These are phyloP conservation scores for Porcisia hertigi DNA, from an alignment of 208 protist species.

Conservation along the genomic window DNA sequence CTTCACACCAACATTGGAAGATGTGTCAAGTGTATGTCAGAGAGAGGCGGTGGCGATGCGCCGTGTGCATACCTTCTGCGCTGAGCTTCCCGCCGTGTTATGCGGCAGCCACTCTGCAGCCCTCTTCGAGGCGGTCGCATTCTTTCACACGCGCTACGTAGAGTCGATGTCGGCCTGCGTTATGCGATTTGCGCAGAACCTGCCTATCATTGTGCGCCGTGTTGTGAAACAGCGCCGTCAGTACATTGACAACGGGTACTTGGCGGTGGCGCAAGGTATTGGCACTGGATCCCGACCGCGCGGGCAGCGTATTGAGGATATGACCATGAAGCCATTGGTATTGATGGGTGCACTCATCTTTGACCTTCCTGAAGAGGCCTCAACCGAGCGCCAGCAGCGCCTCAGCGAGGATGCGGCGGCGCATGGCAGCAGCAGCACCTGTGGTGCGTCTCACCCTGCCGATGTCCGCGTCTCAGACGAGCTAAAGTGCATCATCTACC, in stretches of 20 bases:
- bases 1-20: slow-evolving; percentile 58
- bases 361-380: slow-evolving; percentile 32
- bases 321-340: slow-evolving; percentile 89
- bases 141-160: slow-evolving; percentile 78
- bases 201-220: slow-evolving; percentile 78
- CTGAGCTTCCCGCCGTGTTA: slow-evolving; percentile 65
- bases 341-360: slow-evolving; percentile 82
- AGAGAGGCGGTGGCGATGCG: slow-evolving; percentile 65
- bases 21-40: slow-evolving; percentile 76
- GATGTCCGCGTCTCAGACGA: slow-evolving; percentile 66
- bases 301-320: slow-evolving; percentile 78
- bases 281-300: slow-evolving; percentile 59
- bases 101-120: slow-evolving; percentile 60
- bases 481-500: slow-evolving; percentile 72
- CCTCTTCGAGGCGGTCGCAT: slow-evolving; percentile 83
- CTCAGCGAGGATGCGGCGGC: slow-evolving; percentile 3
- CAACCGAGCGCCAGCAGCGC: background rate
- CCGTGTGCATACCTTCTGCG: slow-evolving; percentile 67
- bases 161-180: slow-evolving; percentile 70
- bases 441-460: slow-evolving; percentile 45
- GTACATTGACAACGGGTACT: slow-evolving; percentile 45
- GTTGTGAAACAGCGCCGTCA: slow-evolving; percentile 71
- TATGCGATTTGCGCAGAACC: slow-evolving; percentile 76
- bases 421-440: slow-evolving; percentile 48
- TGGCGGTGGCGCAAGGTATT: slow-evolving; percentile 51